Percentiles rank a stretch among this genome's conserved stretches.
These are phyloP conservation scores for Aspergillus baeticus DNA, from an alignment of 495 filamentous ascomycete genomes.

Conservation along the genomic window DNA sequence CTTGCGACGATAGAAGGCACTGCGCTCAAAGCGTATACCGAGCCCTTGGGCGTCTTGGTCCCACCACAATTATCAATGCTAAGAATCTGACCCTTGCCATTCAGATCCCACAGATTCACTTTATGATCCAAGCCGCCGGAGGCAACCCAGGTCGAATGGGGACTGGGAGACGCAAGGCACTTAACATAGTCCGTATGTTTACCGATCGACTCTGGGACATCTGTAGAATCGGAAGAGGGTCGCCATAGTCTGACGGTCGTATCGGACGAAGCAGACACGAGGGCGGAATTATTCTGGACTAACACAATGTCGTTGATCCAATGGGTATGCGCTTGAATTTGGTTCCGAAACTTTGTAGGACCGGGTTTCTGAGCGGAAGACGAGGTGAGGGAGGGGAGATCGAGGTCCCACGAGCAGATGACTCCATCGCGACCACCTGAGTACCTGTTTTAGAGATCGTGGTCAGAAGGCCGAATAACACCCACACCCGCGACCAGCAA, in stretches of 20 bases:
- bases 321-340: slow-evolving; percentile 97
- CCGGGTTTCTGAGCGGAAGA: slow-evolving; percentile 26
- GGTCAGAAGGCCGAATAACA: slow-evolving; percentile 23
- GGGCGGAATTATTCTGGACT: slow-evolving; percentile 73
- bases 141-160: slow-evolving; percentile 80
- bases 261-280: slow-evolving; percentile 94
- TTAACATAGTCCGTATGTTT: slow-evolving; percentile 97
- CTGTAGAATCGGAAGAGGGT: slow-evolving; percentile 67
- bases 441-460: slow-evolving; percentile 58
- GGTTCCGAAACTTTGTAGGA: slow-evolving; percentile 72
- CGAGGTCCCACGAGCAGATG: slow-evolving; percentile 92
- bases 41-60: slow-evolving; percentile 84
- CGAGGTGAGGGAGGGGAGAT: slow-evolving; percentile 44
- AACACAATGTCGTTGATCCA: slow-evolving; percentile 98
- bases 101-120: slow-evolving; percentile 89
- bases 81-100: slow-evolving; percentile 77
- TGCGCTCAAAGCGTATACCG: slow-evolving; percentile 84
- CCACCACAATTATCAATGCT: slow-evolving; percentile 80
- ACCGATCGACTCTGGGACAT: slow-evolving; percentile 77
- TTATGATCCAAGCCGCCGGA: slow-evolving; percentile 95
- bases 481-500: slow-evolving; percentile 12
- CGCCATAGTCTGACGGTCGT: slow-evolving; percentile 94
- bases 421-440: slow-evolving; percentile 94
- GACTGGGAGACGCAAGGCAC: slow-evolving; percentile 75
- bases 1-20: slow-evolving; percentile 78